phyloP scores from a whole-genome alignment of 31 red algal species.

The Porphyra umbilicalis region DNA sequence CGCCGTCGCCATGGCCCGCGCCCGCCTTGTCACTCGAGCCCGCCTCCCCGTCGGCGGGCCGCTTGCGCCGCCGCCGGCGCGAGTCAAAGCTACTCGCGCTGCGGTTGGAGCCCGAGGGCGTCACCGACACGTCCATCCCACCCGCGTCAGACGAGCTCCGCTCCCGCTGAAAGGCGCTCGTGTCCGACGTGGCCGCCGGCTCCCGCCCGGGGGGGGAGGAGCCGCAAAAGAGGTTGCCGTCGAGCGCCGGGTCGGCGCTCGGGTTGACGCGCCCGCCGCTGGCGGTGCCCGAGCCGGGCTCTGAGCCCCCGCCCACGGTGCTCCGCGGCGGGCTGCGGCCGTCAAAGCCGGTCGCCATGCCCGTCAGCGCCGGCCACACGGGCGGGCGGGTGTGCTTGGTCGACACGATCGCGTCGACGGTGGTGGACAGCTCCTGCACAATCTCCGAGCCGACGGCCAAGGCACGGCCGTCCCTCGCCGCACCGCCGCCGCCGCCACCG shows the following conservation, averaged over 20 bases:
- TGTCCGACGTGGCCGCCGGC: background rate
- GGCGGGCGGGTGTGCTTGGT: background rate
- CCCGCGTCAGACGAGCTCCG: background rate
- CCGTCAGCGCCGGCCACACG: background rate
- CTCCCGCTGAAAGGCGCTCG: background rate
- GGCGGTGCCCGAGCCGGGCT: background rate
- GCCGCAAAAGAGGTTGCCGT: background rate
- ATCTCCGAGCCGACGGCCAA: background rate
- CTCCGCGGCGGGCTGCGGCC: background rate
- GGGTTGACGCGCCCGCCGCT: background rate
- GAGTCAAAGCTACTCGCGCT: background rate
- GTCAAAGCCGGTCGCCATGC: background rate
- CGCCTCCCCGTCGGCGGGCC: background rate
- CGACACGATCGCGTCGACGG: background rate
- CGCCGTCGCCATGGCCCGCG: background rate
- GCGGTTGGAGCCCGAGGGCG: background rate
- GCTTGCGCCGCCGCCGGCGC: background rate
- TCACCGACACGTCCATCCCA: background rate
- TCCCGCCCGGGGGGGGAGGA: background rate
- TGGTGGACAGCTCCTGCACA: background rate
- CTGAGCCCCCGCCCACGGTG: background rate
- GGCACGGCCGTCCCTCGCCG: no score
- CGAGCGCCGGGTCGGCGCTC: background rate
- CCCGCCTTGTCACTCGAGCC: background rate
- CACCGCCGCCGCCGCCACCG: background rate